Conservation (phyloP, 495 filamentous ascomycete species). For the Evernia prunastri region DNA sequence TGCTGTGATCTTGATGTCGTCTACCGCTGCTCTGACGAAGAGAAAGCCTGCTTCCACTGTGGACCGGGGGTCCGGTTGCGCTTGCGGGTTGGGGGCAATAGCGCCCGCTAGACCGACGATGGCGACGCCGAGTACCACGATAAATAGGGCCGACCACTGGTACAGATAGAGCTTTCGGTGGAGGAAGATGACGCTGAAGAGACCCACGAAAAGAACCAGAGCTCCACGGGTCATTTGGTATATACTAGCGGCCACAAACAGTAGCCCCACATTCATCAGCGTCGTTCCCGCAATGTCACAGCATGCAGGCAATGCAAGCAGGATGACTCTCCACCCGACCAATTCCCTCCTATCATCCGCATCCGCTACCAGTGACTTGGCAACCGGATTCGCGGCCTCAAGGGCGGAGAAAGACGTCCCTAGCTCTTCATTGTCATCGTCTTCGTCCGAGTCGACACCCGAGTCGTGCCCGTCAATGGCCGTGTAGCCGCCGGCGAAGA, state of each 20-base stretch:
- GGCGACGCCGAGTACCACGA: constrained; percentile 83
- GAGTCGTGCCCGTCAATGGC: constrained; percentile 44
- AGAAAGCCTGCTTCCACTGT: constrained; percentile 28
- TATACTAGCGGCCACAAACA: constrained; percentile 90
- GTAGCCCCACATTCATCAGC: constrained; percentile 89
- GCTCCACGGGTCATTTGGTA: constrained; percentile 99
- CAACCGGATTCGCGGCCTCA: constrained; percentile 39
- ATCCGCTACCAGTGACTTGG: constrained; percentile 44
- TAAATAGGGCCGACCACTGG: constrained; percentile 82
- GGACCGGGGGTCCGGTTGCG: constrained; percentile 35
- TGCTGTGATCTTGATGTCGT: constrained; percentile 27
- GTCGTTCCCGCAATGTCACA: constrained; percentile 95
- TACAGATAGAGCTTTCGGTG: constrained; percentile 67
- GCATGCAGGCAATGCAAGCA: constrained; percentile 80
- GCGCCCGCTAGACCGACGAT: constrained; percentile 85
- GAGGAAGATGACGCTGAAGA: constrained; percentile 91
- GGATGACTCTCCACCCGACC: constrained; percentile 60
- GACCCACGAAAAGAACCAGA: constrained; percentile 85
- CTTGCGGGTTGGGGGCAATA: constrained; percentile 60
- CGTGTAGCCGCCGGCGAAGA: constrained; percentile 57
- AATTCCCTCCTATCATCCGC: constrained; percentile 48
- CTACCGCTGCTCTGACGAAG: constrained; percentile 24
- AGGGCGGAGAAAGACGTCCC: constrained; percentile 33
- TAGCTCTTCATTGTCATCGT: constrained; percentile 34
- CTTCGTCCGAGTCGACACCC: constrained; percentile 41